These are phyloP conservation scores for Pythium diclinum DNA, from an alignment of 352 stramenopile species.

Conservation along the genomic window DNA sequence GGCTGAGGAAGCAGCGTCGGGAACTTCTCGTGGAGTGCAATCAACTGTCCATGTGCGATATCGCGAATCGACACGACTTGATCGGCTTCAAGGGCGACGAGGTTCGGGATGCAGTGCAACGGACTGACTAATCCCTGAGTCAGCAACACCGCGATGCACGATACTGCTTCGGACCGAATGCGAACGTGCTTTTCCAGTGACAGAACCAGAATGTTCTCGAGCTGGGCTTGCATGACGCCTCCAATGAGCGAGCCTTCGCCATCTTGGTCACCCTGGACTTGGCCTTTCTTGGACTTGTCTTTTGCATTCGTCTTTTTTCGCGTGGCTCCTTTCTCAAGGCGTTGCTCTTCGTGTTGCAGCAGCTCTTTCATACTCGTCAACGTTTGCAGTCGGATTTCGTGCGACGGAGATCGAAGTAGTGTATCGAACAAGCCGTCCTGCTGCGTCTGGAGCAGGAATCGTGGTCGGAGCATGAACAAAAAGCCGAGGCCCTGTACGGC, in stretches of 20 bases:
- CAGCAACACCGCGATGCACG: constrained; percentile 61
- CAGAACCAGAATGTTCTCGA: constrained; percentile 59
- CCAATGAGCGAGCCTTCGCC: constrained; percentile 82
- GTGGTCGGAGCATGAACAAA: constrained; percentile 61
- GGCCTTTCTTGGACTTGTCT: constrained; percentile 59
- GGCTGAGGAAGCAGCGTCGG: constrained; percentile 47
- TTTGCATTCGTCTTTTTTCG: constrained; percentile 40
- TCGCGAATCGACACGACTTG: constrained; percentile 62
- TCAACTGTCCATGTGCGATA: constrained; percentile 59
- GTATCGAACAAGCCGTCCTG: constrained; percentile 61
- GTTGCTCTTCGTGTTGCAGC: constrained; percentile 64
- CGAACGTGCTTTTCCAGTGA: constrained; percentile 48
- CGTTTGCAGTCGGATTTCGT: constrained; percentile 64
- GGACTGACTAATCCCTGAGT: constrained; percentile 80
- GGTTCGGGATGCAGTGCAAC: constrained; percentile 67
- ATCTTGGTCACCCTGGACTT: constrained; percentile 86
- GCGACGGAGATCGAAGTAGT: constrained; percentile 36
- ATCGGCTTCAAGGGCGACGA: constrained; percentile 81
- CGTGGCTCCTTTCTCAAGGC: constrained; percentile 50
- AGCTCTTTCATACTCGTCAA: constrained; percentile 75
- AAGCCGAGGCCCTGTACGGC: constrained; percentile 83
- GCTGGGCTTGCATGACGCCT: constrained; percentile 83
- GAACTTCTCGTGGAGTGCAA: constrained; percentile 62
- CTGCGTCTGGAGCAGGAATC: constrained; percentile 67
- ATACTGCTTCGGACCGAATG: constrained; percentile 67